Percentiles rank a stretch among this genome's conserved stretches.
Conservation (phyloP, 371 early-diverging fungal species). For the Smittium mucronatum region DNA sequence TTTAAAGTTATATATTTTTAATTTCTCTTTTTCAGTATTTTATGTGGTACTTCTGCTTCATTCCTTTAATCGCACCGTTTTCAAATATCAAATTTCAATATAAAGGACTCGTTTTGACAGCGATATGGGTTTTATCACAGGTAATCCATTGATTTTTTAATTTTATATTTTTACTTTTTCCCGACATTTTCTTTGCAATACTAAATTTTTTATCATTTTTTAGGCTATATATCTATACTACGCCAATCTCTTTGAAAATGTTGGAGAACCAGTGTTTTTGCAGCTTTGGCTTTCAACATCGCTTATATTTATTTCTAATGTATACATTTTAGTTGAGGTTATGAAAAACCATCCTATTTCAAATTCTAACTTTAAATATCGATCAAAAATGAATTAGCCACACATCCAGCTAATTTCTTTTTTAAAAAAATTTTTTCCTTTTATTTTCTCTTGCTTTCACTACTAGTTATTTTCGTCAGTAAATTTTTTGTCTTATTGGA, state of each 20-base stretch:
- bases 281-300: neutral
- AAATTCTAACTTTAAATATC: no score
- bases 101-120: conserved; percentile 44
- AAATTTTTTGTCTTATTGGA: no score
- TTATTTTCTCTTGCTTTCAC: no score
- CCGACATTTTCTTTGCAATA: no score
- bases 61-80: conserved; percentile 72
- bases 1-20: neutral
- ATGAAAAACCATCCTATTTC: conserved; percentile 7
- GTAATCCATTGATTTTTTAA: conserved; percentile 72
- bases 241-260: conserved; percentile 5
- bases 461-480: no score
- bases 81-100: conserved; percentile 38
- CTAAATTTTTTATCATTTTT: no score
- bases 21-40: conserved; percentile 57
- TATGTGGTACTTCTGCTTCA: conserved; percentile 92
- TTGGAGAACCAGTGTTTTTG: neutral
- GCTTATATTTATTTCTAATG: conserved; percentile 3
- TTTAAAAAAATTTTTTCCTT: no score
- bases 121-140: conserved; percentile 58
- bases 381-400: no score
- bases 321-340: conserved; percentile 1
- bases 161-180: conserved; percentile 74
- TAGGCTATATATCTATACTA: conserved; percentile 1
- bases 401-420: no score